Evolutionary conservation across 768 basidiomycete genomes (phyloP), one percentile per base, ranked within the genome.

Genomic region (Amanita polypyramis): DNA sequence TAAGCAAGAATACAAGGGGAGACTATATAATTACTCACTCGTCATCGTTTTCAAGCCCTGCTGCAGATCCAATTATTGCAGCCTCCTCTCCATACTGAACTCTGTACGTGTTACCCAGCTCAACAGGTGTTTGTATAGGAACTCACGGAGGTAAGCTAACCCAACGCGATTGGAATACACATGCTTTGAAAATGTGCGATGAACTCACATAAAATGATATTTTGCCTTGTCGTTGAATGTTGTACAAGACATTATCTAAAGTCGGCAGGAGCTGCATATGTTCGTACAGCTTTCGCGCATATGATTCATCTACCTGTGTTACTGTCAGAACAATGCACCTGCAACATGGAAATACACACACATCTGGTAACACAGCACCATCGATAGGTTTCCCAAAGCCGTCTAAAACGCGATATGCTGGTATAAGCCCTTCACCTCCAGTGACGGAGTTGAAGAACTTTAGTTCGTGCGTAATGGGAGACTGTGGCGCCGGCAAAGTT

Each of bases 161-260:
- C 42, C 30, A 43, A 5, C 15, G 10, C 20, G n/a, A 19, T 45
- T 17, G 25, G 20, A 33, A 20, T 27, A 7, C 52, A 39, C 15
- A 50, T 21, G 43, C 34, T 43, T 20, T 36, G 30, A 11, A 36
- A 30, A 9, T 7, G 47, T 17, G 51, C 12, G 30, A 25, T 1
- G 41, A 47, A 67, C 83, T 56, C 60, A 88, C 90, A 61, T 90
- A 92, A 63, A 91, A 92, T 4, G 85, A 86, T 55, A 90, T 90
- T 64, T 89, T 90, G 21, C 93, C 93, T 62, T 97, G 93, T 6
- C 93, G 78, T 60, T 97, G 93, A 7, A 93, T 80, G 56, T 93
- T 93, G 65, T 92, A 88, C 12, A 97, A 72, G 30, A 95, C 70
- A 54, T 82, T 92, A 66, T 96, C 93, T 60, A 94, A 67, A 34